A percentile compares a stretch with the other conserved stretches of the same genome.
Conservation (phyloP, 129 eudicot genomes). For the Apium graveolens region DNA sequence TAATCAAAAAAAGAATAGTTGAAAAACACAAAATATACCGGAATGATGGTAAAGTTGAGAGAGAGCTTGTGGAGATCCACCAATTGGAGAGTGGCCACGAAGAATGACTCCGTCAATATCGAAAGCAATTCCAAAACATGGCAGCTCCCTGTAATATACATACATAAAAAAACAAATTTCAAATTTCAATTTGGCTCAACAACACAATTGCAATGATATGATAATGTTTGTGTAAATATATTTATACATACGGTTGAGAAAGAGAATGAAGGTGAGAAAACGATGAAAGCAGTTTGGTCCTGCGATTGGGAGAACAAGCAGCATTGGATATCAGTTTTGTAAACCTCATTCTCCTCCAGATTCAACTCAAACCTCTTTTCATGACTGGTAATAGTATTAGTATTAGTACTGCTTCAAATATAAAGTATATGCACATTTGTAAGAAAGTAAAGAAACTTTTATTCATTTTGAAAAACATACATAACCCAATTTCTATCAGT, state of each 20-base stretch:
- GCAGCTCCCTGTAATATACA: slow-evolving; percentile 15
- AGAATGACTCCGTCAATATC: slow-evolving; percentile 65
- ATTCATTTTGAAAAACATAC: too few relatives aligned
- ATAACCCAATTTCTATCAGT: too few relatives aligned
- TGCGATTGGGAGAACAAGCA: background rate
- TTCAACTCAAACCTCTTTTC: background rate
- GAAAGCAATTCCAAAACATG: slow-evolving; percentile 53
- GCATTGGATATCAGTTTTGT: background rate
- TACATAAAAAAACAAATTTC: background rate
- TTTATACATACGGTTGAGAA: background rate
- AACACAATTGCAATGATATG: too few relatives aligned
- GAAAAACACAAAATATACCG: slow-evolving; percentile 15
- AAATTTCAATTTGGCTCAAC: background rate
- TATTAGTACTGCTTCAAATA: too few relatives aligned
- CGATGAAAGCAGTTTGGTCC: background rate
- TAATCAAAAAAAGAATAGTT: too few relatives aligned
- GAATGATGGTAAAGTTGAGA: slow-evolving; percentile 27
- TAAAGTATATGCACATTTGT: too few relatives aligned
- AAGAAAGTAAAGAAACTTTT: too few relatives aligned
- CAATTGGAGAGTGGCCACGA: slow-evolving; percentile 47
- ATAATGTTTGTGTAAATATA: background rate
- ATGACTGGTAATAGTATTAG: too few relatives aligned
- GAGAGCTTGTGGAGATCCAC: slow-evolving; percentile 53
- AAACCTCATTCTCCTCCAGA: background rate
- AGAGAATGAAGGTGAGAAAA: background rate